phyloP scores from a whole-genome alignment of 805 yeast genomes.

The Kazachstania taianensis region DNA sequence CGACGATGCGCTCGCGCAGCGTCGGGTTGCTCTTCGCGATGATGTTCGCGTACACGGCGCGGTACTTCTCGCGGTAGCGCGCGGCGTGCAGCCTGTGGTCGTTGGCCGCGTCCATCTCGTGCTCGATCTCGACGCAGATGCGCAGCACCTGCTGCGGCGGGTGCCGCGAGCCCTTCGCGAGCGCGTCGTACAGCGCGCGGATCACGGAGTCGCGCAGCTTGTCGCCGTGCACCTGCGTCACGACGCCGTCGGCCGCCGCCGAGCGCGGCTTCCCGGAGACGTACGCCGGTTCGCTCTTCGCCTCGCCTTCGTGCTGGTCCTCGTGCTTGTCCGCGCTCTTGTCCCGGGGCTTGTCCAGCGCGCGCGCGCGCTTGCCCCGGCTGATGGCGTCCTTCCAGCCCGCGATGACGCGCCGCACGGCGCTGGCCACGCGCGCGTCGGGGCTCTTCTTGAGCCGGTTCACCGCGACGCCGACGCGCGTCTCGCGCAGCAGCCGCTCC shows the following conservation, averaged over 20 bases:
- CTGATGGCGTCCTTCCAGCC: constrained; percentile 87
- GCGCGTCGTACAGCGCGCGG: constrained; percentile 75
- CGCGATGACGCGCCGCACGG: constrained; percentile 75
- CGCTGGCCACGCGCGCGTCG: constrained; percentile 53
- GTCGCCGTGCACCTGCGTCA: constrained; percentile 58
- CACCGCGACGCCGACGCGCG: constrained; percentile 95
- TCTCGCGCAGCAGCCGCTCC: constrained; percentile 74
- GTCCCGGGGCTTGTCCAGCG: constrained; percentile 9
- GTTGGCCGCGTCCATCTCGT: constrained; percentile 53
- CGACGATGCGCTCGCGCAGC: constrained; percentile 56
- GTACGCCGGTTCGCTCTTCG: constrained; percentile 14
- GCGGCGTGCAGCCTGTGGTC: constrained; percentile 41
- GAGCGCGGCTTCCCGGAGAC: constrained; percentile 54
- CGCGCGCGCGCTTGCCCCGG: constrained; percentile 37
- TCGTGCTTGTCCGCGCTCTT: constrained; percentile 9
- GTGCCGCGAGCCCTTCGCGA: constrained; percentile 66
- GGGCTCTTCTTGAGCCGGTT: constrained; percentile 68
- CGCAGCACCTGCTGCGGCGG: constrained; percentile 52
- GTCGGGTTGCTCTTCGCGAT: constrained; percentile 86
- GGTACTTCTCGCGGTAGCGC: constrained; percentile 67
- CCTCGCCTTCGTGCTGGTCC: constrained; percentile 1
- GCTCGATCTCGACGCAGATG: constrained; percentile 63
- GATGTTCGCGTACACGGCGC: constrained; percentile 79
- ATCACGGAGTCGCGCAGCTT: constrained; percentile 77
- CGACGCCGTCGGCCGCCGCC: constrained; percentile 72